phyloP scores from a whole-genome alignment of 2,329 filamentous ascomycete genomes.

The Aspergillus cejpii region DNA sequence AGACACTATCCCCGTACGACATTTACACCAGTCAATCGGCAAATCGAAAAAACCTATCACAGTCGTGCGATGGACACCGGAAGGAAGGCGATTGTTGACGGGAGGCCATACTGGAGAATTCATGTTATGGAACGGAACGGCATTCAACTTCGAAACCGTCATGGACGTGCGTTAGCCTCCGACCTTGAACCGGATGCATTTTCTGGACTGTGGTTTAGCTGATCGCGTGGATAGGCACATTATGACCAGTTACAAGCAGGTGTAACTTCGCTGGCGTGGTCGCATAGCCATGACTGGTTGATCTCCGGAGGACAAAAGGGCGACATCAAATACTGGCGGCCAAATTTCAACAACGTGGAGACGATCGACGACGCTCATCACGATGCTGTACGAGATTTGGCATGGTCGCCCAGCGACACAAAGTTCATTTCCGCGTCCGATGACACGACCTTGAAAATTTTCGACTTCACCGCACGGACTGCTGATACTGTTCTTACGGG shows the following conservation, averaged over 20 bases:
- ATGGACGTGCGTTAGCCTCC: conserved; percentile 60
- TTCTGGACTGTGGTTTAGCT: conserved; percentile 5
- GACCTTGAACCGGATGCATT: not conserved
- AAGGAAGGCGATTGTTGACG: conserved; percentile 83
- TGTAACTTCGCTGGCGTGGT: conserved; percentile 56
- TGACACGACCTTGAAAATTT: conserved; percentile 88
- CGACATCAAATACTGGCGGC: conserved; percentile 96
- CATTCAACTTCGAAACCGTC: conserved; percentile 98
- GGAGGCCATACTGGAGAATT: conserved; percentile 96
- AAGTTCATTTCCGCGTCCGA: conserved; percentile 97
- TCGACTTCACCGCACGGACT: conserved; percentile 81
- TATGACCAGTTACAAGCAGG: conserved; percentile 51
- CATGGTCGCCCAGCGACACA: conserved; percentile 86
- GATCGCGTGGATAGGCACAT: conserved; percentile 54
- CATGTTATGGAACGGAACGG: conserved; percentile 96
- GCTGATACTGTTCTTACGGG: conserved; percentile 80
- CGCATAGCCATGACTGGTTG: conserved; percentile 94
- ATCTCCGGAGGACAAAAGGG: conserved; percentile 93
- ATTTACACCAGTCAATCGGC: conserved; percentile 95
- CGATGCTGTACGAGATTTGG: conserved; percentile 82
- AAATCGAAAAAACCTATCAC: conserved; percentile 98
- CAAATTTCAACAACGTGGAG: conserved; percentile 98
- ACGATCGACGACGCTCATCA: conserved; percentile 78
- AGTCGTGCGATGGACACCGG: conserved; percentile 94
- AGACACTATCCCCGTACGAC: conserved; percentile 87